Evolutionary conservation across 176 grass and related monocot species (phyloP).

Genomic region (Musa troglodytarum): DNA sequence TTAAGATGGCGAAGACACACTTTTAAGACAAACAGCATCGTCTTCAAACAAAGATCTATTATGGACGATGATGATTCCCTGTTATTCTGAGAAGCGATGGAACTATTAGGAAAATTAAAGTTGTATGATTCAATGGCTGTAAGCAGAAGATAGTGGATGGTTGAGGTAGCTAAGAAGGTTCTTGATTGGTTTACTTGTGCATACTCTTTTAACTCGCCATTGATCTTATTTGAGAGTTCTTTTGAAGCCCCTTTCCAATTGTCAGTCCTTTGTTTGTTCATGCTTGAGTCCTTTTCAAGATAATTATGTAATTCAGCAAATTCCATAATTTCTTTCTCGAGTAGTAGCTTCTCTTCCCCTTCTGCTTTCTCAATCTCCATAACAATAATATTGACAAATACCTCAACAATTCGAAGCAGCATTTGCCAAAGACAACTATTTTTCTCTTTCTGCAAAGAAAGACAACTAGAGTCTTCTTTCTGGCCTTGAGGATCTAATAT

Average conservation of each 20-base stretch:
- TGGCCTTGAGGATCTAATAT: slow-evolving; percentile 44
- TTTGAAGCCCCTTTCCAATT: slow-evolving; percentile 34
- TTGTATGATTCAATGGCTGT: slow-evolving; percentile 36
- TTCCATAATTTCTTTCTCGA: slow-evolving; percentile 75
- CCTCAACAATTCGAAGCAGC: slow-evolving; percentile 57
- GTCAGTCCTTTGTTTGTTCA: slow-evolving; percentile 31
- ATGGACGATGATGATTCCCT: slow-evolving; percentile 20
- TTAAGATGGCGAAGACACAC: slow-evolving; percentile 54
- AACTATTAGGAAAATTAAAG: slow-evolving; percentile 26
- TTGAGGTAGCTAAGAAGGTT: slow-evolving; percentile 42
- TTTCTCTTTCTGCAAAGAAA: slow-evolving; percentile 30
- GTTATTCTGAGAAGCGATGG: slow-evolving; percentile 40
- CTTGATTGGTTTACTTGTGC: slow-evolving; percentile 33
- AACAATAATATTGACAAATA: slow-evolving; percentile 48
- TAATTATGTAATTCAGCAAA: slow-evolving; percentile 42
- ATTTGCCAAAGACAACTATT: slow-evolving; percentile 25
- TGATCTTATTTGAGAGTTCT: slow-evolving; percentile 36
- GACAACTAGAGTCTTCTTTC: slow-evolving; percentile 41
- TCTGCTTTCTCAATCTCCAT: slow-evolving; percentile 45
- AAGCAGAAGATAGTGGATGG: slow-evolving; percentile 48
- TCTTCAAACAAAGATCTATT: slow-evolving; percentile 27
- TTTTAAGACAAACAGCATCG: slow-evolving; percentile 64
- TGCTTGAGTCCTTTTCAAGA: slow-evolving; percentile 49
- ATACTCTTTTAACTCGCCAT: slow-evolving; percentile 31
- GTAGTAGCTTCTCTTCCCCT: slow-evolving; percentile 36